Percentiles rank a stretch among this genome's conserved stretches.
These are phyloP conservation scores for Nakataea oryzae DNA, from an alignment of 2,329 filamentous ascomycete species.

Conservation along the genomic window DNA sequence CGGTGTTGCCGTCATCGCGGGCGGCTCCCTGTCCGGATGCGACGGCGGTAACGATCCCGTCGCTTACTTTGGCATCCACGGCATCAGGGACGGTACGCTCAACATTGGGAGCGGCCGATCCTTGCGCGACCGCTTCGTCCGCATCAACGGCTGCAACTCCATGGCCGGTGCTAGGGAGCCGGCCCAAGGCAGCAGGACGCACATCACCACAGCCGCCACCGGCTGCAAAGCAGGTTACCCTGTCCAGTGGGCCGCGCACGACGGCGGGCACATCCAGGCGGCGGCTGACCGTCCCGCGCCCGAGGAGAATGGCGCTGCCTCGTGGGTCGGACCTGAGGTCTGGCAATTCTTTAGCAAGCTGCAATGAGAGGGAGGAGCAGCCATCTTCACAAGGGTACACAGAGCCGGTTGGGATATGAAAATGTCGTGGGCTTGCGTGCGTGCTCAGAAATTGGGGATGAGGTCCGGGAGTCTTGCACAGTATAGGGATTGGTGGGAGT, in stretches of 20 bases:
- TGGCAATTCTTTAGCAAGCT: background rate
- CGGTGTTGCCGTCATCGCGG: slow-evolving; percentile 17
- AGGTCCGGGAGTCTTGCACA: no score
- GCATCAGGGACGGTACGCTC: slow-evolving; percentile 17
- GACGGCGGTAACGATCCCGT: background rate
- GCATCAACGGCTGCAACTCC: slow-evolving; percentile 22
- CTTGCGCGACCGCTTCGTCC: slow-evolving; percentile 24
- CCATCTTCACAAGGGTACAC: no score
- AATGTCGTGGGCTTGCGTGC: no score
- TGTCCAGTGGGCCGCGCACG: slow-evolving; percentile 20
- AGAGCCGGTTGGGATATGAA: no score
- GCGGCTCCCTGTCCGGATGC: slow-evolving; percentile 2
- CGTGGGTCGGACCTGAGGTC: background rate
- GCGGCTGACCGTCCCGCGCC: background rate
- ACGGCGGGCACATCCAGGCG: slow-evolving; percentile 15
- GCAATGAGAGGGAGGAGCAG: background rate
- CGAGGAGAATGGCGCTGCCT: background rate
- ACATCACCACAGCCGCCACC: slow-evolving; percentile 12
- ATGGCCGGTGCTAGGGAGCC: background rate
- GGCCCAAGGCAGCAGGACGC: slow-evolving; percentile 7
- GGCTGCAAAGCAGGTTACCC: slow-evolving; percentile 20
- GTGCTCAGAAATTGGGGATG: no score
- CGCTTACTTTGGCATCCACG: slow-evolving; percentile 1
- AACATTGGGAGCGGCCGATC: slow-evolving; percentile 18
- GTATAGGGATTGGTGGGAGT: no score